Evolutionary conservation across 2,329 filamentous ascomycete genomes (phyloP).

Genomic region (Alternaria triticimaculans): DNA sequence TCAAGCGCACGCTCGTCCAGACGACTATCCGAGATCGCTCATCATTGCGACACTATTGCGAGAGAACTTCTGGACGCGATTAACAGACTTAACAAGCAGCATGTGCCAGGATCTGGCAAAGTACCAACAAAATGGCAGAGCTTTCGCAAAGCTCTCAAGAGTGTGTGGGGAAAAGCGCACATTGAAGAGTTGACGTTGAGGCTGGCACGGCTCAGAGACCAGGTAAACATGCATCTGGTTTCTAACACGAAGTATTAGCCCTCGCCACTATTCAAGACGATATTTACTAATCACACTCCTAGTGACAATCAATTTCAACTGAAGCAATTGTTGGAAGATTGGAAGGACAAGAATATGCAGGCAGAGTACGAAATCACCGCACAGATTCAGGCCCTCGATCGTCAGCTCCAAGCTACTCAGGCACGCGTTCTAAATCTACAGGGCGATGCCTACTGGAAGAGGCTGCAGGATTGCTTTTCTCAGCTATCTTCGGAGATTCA

Average conservation of each 20-base stretch:
- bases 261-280: too few species aligned
- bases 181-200: background rate
- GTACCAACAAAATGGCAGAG: background rate
- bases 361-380: rapidly evolving
- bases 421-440: rapidly evolving
- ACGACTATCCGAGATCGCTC: background rate
- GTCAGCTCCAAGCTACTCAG: background rate
- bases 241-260: background rate
- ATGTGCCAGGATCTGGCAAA: rapidly evolving
- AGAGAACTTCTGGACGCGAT: background rate
- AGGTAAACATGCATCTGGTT: background rate
- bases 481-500: background rate
- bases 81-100: too few species aligned
- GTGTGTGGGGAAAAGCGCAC: background rate
- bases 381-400: rapidly evolving
- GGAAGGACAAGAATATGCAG: background rate
- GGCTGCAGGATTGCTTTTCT: rapidly evolving
- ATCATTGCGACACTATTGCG: background rate
- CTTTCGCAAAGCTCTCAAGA: background rate
- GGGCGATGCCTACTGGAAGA: background rate
- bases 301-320: background rate
- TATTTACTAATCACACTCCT: too few species aligned
- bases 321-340: rapidly evolving
- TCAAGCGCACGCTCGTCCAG: rapidly evolving
- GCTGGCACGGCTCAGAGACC: background rate